phyloP scores from a whole-genome alignment of 73 alveolate species.

The Urostyla sp. region DNA sequence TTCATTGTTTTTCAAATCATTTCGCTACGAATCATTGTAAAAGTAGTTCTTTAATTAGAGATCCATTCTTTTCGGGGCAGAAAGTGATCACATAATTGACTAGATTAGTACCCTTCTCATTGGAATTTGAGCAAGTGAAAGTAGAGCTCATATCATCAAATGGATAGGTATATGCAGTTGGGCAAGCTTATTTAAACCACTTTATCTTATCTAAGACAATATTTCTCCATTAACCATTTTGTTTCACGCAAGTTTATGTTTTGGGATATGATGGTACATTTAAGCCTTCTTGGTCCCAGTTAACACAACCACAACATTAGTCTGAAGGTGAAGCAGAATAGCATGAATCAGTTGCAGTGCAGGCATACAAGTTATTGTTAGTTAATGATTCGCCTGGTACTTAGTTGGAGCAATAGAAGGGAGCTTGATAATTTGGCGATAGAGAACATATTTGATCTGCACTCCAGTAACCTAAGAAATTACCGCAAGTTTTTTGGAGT shows the following conservation, averaged over 20 bases:
- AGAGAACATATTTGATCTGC: slow-evolving; percentile 39
- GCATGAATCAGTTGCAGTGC: slow-evolving; percentile 30
- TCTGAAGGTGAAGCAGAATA: slow-evolving; percentile 7
- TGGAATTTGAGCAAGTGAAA: slow-evolving; percentile 9
- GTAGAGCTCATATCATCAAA: slow-evolving; percentile 47
- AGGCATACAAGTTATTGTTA: slow-evolving; percentile 20
- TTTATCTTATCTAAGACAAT: background rate
- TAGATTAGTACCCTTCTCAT: background rate
- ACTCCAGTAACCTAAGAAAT: slow-evolving; percentile 29
- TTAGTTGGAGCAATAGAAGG: slow-evolving; percentile 42
- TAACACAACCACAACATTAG: slow-evolving; percentile 47
- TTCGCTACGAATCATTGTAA: background rate
- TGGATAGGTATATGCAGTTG: slow-evolving; percentile 55
- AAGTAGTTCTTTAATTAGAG: background rate
- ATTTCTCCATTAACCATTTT: slow-evolving; percentile 21
- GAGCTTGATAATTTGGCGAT: slow-evolving; percentile 34
- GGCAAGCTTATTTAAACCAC: slow-evolving; percentile 49
- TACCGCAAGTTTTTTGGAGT: slow-evolving; percentile 44
- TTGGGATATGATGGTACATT: slow-evolving; percentile 10
- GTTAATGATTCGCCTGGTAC: background rate
- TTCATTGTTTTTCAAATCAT: too few relatives aligned
- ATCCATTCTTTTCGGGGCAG: slow-evolving; percentile 36
- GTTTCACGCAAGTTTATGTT: slow-evolving; percentile 23
- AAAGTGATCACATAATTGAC: slow-evolving; percentile 11
- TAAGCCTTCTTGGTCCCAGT: slow-evolving; percentile 47